These are phyloP conservation scores for Coelastrella sp. DNA, from an alignment of 139 green algal species.

Conservation along the genomic window DNA sequence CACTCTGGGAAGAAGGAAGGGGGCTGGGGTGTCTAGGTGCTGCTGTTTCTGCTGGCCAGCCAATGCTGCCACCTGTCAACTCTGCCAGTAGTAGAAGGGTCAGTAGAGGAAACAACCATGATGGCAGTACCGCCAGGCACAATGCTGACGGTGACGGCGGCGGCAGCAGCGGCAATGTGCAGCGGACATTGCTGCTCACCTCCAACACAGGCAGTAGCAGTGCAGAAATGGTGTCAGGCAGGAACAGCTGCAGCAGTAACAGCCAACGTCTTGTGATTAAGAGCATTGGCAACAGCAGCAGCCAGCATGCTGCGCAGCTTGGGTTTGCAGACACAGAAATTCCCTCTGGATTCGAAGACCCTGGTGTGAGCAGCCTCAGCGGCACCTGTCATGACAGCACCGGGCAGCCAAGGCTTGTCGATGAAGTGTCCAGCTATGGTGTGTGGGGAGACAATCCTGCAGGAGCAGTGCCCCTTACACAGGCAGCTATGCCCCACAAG, in stretches of 20 bases:
- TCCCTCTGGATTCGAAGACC: neutral
- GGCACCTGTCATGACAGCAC: neutral
- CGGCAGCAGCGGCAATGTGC: neutral
- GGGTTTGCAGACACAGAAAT: neutral
- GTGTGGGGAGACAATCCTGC: constrained; percentile 19
- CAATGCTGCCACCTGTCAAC: neutral
- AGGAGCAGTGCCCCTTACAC: neutral
- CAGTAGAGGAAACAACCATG: neutral
- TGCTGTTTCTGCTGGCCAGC: neutral
- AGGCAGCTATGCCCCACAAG: neutral
- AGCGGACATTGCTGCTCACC: neutral
- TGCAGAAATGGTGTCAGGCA: neutral
- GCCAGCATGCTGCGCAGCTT: neutral
- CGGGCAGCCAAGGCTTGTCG: neutral
- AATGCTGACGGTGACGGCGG: neutral
- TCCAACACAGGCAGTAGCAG: neutral
- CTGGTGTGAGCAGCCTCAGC: neutral
- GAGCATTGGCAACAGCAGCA: neutral
- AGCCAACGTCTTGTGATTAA: neutral
- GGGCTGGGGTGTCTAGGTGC: neutral
- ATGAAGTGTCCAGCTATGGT: constrained; percentile 32
- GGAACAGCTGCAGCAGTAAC: neutral
- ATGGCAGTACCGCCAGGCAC: too few relatives aligned
- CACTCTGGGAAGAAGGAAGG: neutral
- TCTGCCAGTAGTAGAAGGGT: neutral